These are phyloP conservation scores for Spergularia azorica DNA, from an alignment of 179 eudicot genomes.

Conservation along the genomic window DNA sequence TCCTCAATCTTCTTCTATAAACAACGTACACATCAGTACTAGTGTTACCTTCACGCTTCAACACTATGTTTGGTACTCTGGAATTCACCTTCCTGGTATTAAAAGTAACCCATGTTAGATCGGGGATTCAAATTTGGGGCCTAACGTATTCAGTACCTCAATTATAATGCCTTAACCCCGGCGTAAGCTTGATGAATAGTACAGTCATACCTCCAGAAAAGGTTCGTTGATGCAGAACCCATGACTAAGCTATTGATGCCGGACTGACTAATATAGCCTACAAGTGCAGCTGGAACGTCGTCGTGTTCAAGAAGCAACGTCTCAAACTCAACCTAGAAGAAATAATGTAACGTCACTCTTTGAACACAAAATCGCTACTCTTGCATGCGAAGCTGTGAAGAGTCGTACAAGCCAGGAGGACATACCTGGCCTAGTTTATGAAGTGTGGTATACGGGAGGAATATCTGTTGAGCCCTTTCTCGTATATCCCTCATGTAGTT, in stretches of 20 bases:
- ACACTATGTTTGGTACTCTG: conserved; percentile 50
- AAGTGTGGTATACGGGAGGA: conserved; percentile 52
- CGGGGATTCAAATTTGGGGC: background rate
- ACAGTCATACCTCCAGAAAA: conserved; percentile 47
- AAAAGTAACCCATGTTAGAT: background rate
- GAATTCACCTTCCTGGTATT: conserved; percentile 52
- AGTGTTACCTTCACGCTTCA: conserved; percentile 52
- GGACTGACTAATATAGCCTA: conserved; percentile 43
- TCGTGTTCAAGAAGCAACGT: conserved; percentile 68
- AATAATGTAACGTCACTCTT: background rate
- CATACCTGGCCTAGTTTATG: conserved; percentile 45
- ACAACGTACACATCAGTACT: conserved; percentile 56
- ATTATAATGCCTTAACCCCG: too few relatives aligned
- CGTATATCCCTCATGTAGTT: conserved; percentile 54
- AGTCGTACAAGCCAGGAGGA: background rate
- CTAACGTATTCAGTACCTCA: background rate
- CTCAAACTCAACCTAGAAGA: conserved; percentile 46
- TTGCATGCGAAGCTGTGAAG: too few relatives aligned
- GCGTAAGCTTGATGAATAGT: background rate
- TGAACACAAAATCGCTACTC: background rate
- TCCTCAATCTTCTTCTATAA: conserved; percentile 49
- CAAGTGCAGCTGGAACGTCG: conserved; percentile 54
- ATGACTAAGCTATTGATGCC: conserved; percentile 55
- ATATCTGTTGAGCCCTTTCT: conserved; percentile 48
- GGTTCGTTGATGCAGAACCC: conserved; percentile 61